phyloP scores from a whole-genome alignment of 306 rosid genomes.

The Castanopsis chinensis region DNA sequence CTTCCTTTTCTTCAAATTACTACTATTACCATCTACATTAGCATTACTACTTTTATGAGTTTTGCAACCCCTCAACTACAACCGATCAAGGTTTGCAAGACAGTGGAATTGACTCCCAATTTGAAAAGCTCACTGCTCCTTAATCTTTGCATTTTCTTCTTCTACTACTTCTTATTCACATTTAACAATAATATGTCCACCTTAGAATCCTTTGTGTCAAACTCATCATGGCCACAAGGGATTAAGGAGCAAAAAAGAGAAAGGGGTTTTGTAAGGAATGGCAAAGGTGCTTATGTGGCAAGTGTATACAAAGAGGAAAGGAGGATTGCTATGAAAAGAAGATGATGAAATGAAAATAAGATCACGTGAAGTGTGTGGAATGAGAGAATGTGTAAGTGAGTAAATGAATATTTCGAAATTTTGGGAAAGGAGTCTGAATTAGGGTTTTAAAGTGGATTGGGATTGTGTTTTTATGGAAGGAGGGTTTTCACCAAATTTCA shows the following conservation, averaged over 20 bases:
- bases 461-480: not conserved
- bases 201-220: conserved; percentile 3
- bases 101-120: conserved; percentile 66
- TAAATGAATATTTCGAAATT: not conserved
- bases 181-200: conserved; percentile 18
- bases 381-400: not conserved
- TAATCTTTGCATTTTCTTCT: conserved; percentile 43
- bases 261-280: conserved; percentile 4
- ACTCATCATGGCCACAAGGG: conserved; percentile 11
- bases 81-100: conserved; percentile 43
- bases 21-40: not conserved
- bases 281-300: conserved; percentile 57
- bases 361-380: not conserved
- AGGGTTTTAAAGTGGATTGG: not conserved
- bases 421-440: not conserved
- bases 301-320: conserved; percentile 52
- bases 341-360: not conserved
- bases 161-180: not conserved
- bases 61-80: conserved; percentile 78
- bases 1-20: conserved; percentile 35
- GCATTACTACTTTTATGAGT: conserved; percentile 8
- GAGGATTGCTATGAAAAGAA: conserved; percentile 38
- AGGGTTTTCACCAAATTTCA: not conserved
- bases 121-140: conserved; percentile 64
- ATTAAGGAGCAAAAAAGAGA: conserved; percentile 31